Percentiles rank a stretch among this genome's conserved stretches.
phyloP scores from a whole-genome alignment of 2,329 filamentous ascomycete species.

The Ophiostoma sp. region DNA sequence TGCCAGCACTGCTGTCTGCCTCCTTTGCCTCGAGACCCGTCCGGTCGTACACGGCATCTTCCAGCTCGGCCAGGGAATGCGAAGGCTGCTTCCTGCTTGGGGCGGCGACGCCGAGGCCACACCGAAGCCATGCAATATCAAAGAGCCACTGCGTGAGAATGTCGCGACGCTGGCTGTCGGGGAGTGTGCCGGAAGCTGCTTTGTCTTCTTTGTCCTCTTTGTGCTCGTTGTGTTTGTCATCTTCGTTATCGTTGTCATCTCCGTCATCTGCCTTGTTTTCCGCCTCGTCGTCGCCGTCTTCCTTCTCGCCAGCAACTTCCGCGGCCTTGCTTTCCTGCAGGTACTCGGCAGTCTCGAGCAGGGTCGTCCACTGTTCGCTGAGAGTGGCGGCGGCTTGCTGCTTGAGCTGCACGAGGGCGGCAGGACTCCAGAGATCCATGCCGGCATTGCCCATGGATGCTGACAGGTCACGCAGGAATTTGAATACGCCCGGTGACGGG shows the following conservation, averaged over 20 bases:
- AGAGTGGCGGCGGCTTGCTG: slow-evolving; percentile 48
- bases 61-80: slow-evolving; percentile 42
- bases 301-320: background rate
- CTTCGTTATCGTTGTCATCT: background rate
- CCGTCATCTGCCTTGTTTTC: slow-evolving; percentile 17
- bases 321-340: slow-evolving; percentile 18
- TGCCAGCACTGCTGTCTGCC: slow-evolving; percentile 35
- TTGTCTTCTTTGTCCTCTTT: background rate
- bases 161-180: slow-evolving; percentile 35
- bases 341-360: slow-evolving; percentile 34
- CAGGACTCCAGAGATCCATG: slow-evolving; percentile 73
- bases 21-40: slow-evolving; percentile 37
- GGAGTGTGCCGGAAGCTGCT: background rate
- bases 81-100: slow-evolving; percentile 28
- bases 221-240: background rate
- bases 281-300: slow-evolving; percentile 26
- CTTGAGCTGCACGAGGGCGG: slow-evolving; percentile 61
- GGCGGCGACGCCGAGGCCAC: slow-evolving; percentile 37
- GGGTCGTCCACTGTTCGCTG: slow-evolving; percentile 43
- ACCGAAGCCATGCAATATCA: slow-evolving; percentile 50
- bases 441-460: slow-evolving; percentile 65
- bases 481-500: slow-evolving; percentile 69
- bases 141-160: slow-evolving; percentile 57
- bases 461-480: slow-evolving; percentile 61
- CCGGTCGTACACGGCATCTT: slow-evolving; percentile 42